phyloP scores from a whole-genome alignment of 2,329 filamentous ascomycete genomes.

The Didymella exigua region DNA sequence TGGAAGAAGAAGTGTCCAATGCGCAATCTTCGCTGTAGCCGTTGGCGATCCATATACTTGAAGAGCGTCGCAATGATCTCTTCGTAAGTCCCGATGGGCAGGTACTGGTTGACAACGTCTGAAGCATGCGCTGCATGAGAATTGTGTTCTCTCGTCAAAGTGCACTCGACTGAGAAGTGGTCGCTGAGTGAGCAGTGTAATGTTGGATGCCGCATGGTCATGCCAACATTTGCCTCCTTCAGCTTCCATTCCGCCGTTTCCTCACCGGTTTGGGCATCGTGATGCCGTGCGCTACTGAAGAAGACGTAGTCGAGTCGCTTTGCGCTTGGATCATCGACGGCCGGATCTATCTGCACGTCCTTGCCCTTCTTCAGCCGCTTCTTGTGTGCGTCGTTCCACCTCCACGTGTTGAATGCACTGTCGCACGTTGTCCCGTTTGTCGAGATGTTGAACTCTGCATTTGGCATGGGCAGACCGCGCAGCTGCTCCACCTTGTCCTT shows the following conservation, averaged over 20 bases:
- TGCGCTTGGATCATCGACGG: constrained; percentile 72
- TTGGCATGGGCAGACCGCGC: constrained; percentile 71
- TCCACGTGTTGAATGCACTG: constrained; percentile 87
- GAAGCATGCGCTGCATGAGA: constrained; percentile 12
- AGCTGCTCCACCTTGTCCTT: constrained; percentile 70
- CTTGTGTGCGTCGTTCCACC: constrained; percentile 76
- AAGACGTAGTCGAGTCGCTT: constrained; percentile 97
- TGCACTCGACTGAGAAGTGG: constrained; percentile 89
- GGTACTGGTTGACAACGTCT: constrained; percentile 35
- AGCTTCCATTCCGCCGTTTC: constrained; percentile 67
- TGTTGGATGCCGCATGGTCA: constrained; percentile 80
- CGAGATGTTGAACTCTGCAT: constrained; percentile 75
- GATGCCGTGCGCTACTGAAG: constrained; percentile 53
- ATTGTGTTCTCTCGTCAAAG: constrained; percentile 55
- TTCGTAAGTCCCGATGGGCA: constrained; percentile 65
- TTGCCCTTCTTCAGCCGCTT: constrained; percentile 70
- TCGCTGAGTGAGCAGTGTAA: constrained; percentile 88
- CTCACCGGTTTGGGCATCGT: constrained; percentile 34
- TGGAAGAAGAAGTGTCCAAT: constrained; percentile 74
- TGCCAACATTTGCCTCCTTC: constrained; percentile 72
- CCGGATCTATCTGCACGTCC: constrained; percentile 67
- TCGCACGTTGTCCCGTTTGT: constrained; percentile 90
- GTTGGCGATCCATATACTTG: constrained; percentile 73
- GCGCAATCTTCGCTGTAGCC: constrained; percentile 72
- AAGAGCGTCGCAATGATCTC: constrained; percentile 74